Base-by-base conservation (phyloP, 148 eudicot species). In the Cornus kousa region DNA sequence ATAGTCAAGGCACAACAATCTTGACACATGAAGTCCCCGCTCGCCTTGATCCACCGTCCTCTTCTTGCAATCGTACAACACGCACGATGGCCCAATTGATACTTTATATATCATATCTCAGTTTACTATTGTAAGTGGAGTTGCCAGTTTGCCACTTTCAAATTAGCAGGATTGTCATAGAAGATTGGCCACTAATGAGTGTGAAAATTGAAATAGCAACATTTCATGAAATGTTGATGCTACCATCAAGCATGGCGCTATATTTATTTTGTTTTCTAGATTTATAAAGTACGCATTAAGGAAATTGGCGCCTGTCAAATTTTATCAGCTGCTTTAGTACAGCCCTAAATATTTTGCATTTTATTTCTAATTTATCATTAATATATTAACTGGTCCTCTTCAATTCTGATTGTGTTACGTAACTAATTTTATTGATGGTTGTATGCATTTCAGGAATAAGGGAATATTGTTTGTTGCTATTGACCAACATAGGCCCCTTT, bases 381-480 rank as follows among this genome's bases (percentile, higher is more conserved):
- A 43, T 43, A 7, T 6, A 4, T 43, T 43, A 4, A 43, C 48
- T 43, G 48, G 48, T 43, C 48, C 48, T 43, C 48, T 43, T 43
- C 10, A 10, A 3, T 43, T 43, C 48, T 7, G 1, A 6, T 43
- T 0, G 48, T 43, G 6, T 43, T 6, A 43, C 0, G 9, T 43
- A 43, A 6, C 48, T 43, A 43, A 43, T 43, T 43, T 6, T 6
- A 9, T 43, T 4, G 48, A 6, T 43, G 48, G 48, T 43, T 35
- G 48, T 6, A 43, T 43, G 48, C 48, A 43, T 43, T 43, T 43
- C 91, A 90, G 94, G 66, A 77, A 78, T 65, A 90, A 87, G 76
- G 94, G 94, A 46, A 87, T 90, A 75, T 76, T 72, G 50, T 89
- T 90, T 83, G 88, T 90, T 80, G 87, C 90, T 43, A 89, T 90